Percentiles rank a stretch among this genome's conserved stretches.
Conservation (phyloP, 352 stramenopile species). For the Pythium volutum region DNA sequence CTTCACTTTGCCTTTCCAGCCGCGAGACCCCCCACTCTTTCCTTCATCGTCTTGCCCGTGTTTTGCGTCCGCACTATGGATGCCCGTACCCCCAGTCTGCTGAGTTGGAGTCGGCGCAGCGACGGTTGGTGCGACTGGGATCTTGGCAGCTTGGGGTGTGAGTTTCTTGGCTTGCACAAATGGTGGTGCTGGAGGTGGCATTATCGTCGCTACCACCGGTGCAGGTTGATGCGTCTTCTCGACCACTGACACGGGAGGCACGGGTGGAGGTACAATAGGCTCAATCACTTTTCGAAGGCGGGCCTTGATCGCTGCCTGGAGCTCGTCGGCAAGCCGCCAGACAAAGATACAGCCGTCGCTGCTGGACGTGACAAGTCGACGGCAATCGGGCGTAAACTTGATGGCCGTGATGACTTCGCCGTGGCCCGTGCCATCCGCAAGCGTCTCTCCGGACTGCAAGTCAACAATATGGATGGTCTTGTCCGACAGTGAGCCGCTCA, state of each 20-base stretch:
- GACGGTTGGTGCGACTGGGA: background rate
- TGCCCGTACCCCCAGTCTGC: background rate
- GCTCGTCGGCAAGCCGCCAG: constrained; percentile 76
- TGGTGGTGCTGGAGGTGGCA: constrained; percentile 31
- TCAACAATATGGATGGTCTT: constrained; percentile 88
- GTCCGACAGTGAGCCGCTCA: constrained; percentile 78
- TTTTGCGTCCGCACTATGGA: constrained; percentile 5
- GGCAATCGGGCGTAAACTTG: constrained; percentile 86
- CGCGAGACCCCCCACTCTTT: constrained; percentile 7
- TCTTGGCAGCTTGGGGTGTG: background rate
- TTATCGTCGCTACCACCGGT: background rate
- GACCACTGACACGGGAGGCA: constrained; percentile 21
- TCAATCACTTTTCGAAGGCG: constrained; percentile 43
- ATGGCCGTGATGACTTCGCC: constrained; percentile 81
- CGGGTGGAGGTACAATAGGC: constrained; percentile 22
- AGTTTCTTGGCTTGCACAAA: constrained; percentile 14
- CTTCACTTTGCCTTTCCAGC: constrained; percentile 50
- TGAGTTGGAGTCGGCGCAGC: background rate
- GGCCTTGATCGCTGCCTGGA: constrained; percentile 67
- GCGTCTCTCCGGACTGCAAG: constrained; percentile 66
- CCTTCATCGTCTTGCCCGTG: background rate
- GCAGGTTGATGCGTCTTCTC: background rate
- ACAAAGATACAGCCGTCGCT: constrained; percentile 88
- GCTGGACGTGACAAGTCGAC: constrained; percentile 76
- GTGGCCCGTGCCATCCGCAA: constrained; percentile 79